Evolutionary conservation across 352 stramenopile species (phyloP), one percentile per base, ranked within the genome.

Genomic region (Salisapilia sapeloensis): DNA sequence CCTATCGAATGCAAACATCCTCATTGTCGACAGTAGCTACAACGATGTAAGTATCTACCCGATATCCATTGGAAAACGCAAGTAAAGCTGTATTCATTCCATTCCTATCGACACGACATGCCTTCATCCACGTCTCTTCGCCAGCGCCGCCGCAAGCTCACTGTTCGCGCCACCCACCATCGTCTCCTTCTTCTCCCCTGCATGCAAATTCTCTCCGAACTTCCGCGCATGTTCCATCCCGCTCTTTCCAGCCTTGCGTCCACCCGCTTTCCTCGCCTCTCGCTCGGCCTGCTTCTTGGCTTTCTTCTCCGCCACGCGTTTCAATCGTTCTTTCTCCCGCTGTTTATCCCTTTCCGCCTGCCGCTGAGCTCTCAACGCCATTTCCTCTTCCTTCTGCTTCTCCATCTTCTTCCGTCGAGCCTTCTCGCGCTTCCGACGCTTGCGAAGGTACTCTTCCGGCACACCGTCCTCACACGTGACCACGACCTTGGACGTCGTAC

Each of bases 231-330:
- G 60, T 11, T 80, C 62, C 49, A 74, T 60, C 2, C 45, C 53
- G 11, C 42, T 42, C 34, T 77, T 80, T 1, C 53, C 53, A 4
- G 57, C 64, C 24, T 54, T 63, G 6, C 42, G 61, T 12, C 33
- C 21, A 14, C n/a, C 4, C 11, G 9, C 41, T 40, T 12, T 46
- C 52, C 60, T 60, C 11, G 67, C 48, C 10, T 90, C 72, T 24
- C 71, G 70, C 29, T 89, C 76, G 0, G 65, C 57, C 29, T 70
- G 66, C 32, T 91, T 91, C 32, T 86, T 86, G n/a, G 76, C 62
- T 40, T 91, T 91, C 39, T 83, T 83, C 31, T 89, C 71, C 0
- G 72, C 71, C 1, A 91, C 71, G 14, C 76, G 76, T 4, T 62
- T 64, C 22, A 84, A 28, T 13, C 76, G 72, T 40, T 89, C 72